These are phyloP conservation scores for Phaeophleospora eucalypticola DNA, from an alignment of 2,329 filamentous ascomycete species.

Conservation along the genomic window DNA sequence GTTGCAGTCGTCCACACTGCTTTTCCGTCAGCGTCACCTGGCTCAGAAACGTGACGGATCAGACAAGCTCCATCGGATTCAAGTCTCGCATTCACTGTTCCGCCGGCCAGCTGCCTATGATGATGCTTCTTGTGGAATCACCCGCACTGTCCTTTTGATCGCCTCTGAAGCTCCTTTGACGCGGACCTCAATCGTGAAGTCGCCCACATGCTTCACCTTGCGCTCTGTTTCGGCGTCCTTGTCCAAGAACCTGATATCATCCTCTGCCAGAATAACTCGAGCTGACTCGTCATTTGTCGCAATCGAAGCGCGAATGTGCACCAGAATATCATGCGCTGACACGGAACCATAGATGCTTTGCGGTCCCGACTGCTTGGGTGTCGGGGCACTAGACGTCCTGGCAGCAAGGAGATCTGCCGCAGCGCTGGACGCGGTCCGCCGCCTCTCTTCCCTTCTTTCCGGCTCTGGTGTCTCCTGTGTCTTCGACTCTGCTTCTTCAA, in stretches of 20 bases:
- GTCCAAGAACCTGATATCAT: conserved; percentile 49
- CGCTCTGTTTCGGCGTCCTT: conserved; percentile 33
- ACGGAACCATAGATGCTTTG: conserved; percentile 52
- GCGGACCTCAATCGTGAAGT: conserved; percentile 50
- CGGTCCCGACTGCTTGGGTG: conserved; percentile 16
- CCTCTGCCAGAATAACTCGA: conserved; percentile 46
- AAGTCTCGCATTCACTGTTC: too few relatives aligned
- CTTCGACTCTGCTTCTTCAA: conserved; percentile 33
- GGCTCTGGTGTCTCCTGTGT: conserved; percentile 15
- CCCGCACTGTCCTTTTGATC: conserved; percentile 41
- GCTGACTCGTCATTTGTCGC: conserved; percentile 50
- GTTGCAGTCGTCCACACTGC: too few relatives aligned
- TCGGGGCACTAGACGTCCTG: conserved; percentile 15
- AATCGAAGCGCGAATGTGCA: conserved; percentile 46
- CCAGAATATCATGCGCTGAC: conserved; percentile 49
- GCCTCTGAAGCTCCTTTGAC: conserved; percentile 44
- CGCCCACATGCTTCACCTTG: conserved; percentile 50
- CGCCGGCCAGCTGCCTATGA: too few relatives aligned
- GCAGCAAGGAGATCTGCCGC: conserved; percentile 31
- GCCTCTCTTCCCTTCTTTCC: conserved; percentile 10
- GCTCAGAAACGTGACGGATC: too few relatives aligned
- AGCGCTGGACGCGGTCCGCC: conserved; percentile 19
- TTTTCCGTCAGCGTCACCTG: too few relatives aligned
- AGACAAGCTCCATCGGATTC: too few relatives aligned
- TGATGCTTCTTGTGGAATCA: conserved; percentile 37